Evolutionary conservation across 345 rosid species (phyloP), one percentile per base, ranked within the genome.

Genomic region (Citrus trifoliata): DNA sequence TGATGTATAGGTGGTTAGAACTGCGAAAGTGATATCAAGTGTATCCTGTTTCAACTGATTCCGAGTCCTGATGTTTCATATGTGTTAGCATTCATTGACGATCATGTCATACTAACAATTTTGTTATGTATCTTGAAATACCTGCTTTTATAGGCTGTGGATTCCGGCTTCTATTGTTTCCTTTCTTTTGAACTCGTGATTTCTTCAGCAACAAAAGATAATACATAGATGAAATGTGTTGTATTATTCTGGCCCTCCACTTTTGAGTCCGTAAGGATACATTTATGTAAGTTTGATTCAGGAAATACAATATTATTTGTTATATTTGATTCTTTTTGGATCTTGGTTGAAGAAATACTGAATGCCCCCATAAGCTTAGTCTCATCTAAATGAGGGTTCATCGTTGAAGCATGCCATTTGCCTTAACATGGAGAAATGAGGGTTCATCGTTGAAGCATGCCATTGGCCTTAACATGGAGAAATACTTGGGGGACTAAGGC

Each of bases 1-100:
- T 74, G 12, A 80, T 87, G 87, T 87, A 81, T 82, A 88, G 89
- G 79, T 74, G 35, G 78, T 30, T 46, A 74, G 76, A 35, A 56
- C 8, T 27, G 33, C 46, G 32, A 62, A 76, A 83, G 77, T 78
- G 69, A 58, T 27, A 28, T 73, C 5, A 60, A 77, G 37, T 46
- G 70, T 64, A 73, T 73, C 35, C 38, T 6, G 22, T 75, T 71
- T 10, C 51, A 46, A 48, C 55, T 62, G 30, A 40, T 58, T 77
- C 73, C 73, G 38, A 79, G n/a, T 32, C 24, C 74, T 33, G 71
- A 59, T 48, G 30, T 71, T 72, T 14, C 22, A 48, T 46, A 38
- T 58, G 16, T 60, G 10, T 72, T 35, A 35, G 46, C 70, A 75
- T 75, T 76, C 53, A 10, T 76, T 72, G 82, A 75, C 67, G 74